Percentiles rank a stretch among this genome's conserved stretches.
phyloP scores from a whole-genome alignment of 148 eudicot species.

The Silene uniflora region DNA sequence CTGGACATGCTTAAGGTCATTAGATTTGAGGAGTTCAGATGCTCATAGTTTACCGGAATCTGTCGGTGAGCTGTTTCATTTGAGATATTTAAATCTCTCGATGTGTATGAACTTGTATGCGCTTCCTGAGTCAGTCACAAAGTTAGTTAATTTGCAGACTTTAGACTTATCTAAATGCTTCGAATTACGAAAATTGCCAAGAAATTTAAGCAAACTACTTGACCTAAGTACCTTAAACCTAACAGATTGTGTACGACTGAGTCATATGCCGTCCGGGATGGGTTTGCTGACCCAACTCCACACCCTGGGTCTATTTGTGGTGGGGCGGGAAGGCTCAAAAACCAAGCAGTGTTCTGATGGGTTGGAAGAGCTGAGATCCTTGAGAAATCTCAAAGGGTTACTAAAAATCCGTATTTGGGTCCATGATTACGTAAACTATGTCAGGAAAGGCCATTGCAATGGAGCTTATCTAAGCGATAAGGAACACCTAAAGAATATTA shows the following conservation, averaged over 20 bases:
- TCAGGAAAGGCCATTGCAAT: not conserved
- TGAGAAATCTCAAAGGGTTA: not conserved
- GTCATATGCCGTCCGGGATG: not conserved
- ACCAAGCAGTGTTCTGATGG: not conserved
- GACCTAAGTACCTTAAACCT: not conserved
- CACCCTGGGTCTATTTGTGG: not conserved
- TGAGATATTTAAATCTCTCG: not conserved
- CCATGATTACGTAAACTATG: not conserved
- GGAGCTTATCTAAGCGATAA: not conserved
- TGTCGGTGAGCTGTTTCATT: not conserved
- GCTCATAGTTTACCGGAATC: not conserved
- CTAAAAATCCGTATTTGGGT: not conserved
- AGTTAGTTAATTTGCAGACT: not conserved
- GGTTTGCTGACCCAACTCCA: not conserved
- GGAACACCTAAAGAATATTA: not conserved
- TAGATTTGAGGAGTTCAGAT: conserved; percentile 9
- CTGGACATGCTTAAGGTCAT: conserved; percentile 11
- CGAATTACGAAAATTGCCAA: not conserved
- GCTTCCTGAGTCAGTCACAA: not conserved
- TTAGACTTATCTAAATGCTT: not conserved
- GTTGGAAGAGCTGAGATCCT: not conserved
- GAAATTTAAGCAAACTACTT: not conserved
- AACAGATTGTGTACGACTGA: not conserved
- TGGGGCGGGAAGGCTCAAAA: not conserved
- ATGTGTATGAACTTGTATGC: not conserved